A percentile compares a stretch with the other conserved stretches of the same genome.
Evolutionary conservation across 2,329 filamentous ascomycete species (phyloP).

Genomic region (Dothidotthia symphoricarpi): DNA sequence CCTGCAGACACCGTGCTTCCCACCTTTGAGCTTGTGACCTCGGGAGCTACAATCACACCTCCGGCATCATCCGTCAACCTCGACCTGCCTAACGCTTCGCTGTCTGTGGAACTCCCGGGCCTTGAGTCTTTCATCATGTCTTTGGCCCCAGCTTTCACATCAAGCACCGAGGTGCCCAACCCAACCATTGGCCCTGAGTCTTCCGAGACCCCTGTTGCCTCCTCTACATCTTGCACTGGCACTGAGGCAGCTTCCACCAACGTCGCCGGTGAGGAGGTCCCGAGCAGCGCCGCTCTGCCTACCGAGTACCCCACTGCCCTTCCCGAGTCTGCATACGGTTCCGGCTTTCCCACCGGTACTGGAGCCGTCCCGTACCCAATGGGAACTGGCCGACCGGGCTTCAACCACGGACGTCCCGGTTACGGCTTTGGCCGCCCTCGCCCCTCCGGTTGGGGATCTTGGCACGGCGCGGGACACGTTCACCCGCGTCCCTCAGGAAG

Average conservation of each 20-base stretch:
- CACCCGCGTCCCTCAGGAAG: conserved; percentile 5
- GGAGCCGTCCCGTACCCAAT: conserved; percentile 8
- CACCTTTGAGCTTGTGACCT: conserved; percentile 18
- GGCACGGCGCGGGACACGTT: conserved; percentile 6
- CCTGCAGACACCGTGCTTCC: conserved; percentile 15
- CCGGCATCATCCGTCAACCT: conserved; percentile 10
- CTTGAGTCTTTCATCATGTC: conserved; percentile 16
- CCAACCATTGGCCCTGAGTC: conserved; percentile 13
- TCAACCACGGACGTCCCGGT: conserved; percentile 8
- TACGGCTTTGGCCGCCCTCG: conserved; percentile 18
- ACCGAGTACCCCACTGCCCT: conserved; percentile 1
- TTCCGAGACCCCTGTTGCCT: conserved; percentile 10
- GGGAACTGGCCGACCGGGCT: conserved; percentile 5
- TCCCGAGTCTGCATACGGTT: conserved; percentile 1
- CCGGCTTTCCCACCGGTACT: conserved; percentile 3
- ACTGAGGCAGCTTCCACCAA: neutral
- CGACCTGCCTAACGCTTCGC: conserved; percentile 15
- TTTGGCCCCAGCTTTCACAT: conserved; percentile 19
- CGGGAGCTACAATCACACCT: conserved; percentile 19
- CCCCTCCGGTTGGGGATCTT: conserved; percentile 14
- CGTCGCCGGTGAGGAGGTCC: conserved; percentile 2
- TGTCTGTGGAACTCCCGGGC: conserved; percentile 13
- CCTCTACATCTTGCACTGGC: conserved; percentile 3
- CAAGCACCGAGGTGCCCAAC: conserved; percentile 9
- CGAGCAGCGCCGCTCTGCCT: conserved; percentile 3